Conservation (phyloP, 1,284 basidiomycete genomes). For the Gomphus bonarii region DNA sequence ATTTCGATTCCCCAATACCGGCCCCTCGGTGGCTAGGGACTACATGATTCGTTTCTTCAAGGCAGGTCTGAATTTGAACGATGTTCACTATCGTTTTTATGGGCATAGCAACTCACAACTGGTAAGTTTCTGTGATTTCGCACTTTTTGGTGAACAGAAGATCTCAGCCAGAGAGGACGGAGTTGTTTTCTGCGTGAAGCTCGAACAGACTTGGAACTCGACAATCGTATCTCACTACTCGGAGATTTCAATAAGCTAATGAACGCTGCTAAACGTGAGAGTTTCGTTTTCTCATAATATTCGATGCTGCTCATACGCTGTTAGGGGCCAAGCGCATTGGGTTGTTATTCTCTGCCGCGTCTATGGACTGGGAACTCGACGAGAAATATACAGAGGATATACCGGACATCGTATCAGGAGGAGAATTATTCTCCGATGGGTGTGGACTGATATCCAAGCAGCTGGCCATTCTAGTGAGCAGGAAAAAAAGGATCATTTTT, state of each 20-base stretch:
- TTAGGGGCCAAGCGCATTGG: conserved; percentile 58
- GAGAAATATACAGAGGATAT: conserved; percentile 42
- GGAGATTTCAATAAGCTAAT: conserved; percentile 50
- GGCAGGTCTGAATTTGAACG: conserved; percentile 45
- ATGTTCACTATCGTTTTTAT: conserved; percentile 52
- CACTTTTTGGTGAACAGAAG: background rate
- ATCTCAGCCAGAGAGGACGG: conserved; percentile 34
- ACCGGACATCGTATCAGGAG: conserved; percentile 41
- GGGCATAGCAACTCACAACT: conserved; percentile 60
- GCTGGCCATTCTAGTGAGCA: conserved; percentile 41
- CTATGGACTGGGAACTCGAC: conserved; percentile 44
- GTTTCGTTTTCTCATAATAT: background rate
- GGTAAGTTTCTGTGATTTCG: conserved; percentile 23
- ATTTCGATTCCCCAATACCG: conserved; percentile 40
- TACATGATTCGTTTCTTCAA: conserved; percentile 47
- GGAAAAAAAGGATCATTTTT: conserved; percentile 42
- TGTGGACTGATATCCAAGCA: conserved; percentile 50
- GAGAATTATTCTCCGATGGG: conserved; percentile 55
- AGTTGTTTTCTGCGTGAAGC: conserved; percentile 53
- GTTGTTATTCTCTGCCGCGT: conserved; percentile 51
- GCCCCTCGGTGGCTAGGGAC: conserved; percentile 35
- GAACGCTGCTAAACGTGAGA: conserved; percentile 51
- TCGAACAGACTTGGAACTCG: conserved; percentile 41
- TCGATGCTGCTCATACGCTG: background rate
- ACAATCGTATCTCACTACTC: conserved; percentile 39